Base-by-base conservation (phyloP, 768 basidiomycete genomes). In the Guyanaporus albipodus region DNA sequence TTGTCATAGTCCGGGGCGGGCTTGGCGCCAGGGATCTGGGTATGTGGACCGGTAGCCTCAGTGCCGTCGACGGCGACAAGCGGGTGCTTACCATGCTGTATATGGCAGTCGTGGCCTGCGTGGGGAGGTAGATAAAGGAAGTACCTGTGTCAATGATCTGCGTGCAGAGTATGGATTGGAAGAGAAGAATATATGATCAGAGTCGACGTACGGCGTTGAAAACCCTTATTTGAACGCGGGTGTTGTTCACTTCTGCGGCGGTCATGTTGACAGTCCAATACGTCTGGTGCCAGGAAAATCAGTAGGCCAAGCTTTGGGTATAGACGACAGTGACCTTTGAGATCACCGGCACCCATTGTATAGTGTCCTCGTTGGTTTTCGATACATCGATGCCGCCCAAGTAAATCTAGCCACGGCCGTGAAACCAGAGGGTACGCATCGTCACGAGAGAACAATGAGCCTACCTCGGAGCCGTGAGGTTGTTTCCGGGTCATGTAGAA, bases 91-190 rank as follows among this genome's bases (percentile, higher is more conserved):
- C 78, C 54, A 59, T 53, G 2, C 53, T 43, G 61, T 85, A 86
- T 48, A 86, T 71, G 8, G 62, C 52, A 3, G 58, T 41, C 6
- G 73, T 78, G 23, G 78, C 50, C 0, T 56, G 38, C 31, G 65
- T 58, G 1, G 82, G 79, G 6, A 82, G 48, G 61, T 85, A 85
- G 47, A 85, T 77, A 22, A 84, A 67, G 23, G 82, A 79, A 4
- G 82, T 83, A 24, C 85, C 83, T 0, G 82, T 82, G 56, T 86
- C 85, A 48, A 86, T 73, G 17, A 82, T 80, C 82, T 84, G 15
- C 19, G 18, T 4, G 10, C 24, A 11, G 2, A 21, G 17, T 17
- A 18, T 2, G 24, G 21, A 22, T 34, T 4, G 22, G 40, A 15
- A 18, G 29, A 31, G 21, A 29, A 24, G 52, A 45, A 8, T 50